Conservation (phyloP, 805 yeast genomes). For the Komagataella pastoris region DNA sequence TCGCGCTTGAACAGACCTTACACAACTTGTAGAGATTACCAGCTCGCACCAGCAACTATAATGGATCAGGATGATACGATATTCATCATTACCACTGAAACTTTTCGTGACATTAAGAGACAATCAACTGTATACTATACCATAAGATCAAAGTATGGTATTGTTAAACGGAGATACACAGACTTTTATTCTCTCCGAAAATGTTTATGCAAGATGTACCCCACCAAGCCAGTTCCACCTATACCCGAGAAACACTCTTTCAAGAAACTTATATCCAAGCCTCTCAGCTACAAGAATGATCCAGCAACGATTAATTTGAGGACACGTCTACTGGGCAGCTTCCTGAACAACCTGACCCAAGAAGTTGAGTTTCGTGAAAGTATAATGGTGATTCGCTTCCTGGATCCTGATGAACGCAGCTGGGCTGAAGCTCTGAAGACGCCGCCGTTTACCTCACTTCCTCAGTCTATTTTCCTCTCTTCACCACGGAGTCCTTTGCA, state of each 20-base stretch:
- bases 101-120: constrained; percentile 11
- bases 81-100: constrained; percentile 9
- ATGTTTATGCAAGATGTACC: constrained; percentile 57
- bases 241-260: constrained; percentile 78
- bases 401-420: constrained; percentile 35
- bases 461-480: constrained; percentile 32
- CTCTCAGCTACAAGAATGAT: constrained; percentile 18
- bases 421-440: constrained; percentile 31
- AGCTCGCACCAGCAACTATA: neutral
- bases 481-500: constrained; percentile 37
- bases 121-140: constrained; percentile 18
- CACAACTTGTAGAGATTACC: neutral
- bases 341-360: constrained; percentile 24
- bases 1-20: neutral
- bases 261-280: constrained; percentile 17
- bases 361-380: constrained; percentile 22
- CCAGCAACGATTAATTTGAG: constrained; percentile 29
- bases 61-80: neutral
- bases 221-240: constrained; percentile 85
- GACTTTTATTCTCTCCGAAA: constrained; percentile 80
- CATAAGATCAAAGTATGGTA: constrained; percentile 14
- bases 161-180: constrained; percentile 66
- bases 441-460: constrained; percentile 25
- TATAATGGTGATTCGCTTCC: constrained; percentile 27
- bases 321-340: constrained; percentile 28